Conservation (phyloP, 2,329 filamentous ascomycete species). For the Endothia cerciana region DNA sequence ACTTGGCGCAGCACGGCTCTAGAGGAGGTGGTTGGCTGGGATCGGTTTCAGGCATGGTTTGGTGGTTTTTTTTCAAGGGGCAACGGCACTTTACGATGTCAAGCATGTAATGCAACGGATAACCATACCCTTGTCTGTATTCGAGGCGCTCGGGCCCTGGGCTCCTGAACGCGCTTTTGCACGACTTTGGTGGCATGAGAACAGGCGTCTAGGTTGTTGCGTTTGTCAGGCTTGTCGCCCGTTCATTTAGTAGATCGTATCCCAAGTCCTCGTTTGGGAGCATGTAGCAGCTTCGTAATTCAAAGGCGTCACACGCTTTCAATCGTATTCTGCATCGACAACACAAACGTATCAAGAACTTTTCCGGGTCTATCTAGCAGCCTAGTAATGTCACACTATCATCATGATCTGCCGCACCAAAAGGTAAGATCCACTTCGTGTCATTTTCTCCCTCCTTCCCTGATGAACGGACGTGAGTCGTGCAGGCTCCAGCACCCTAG, state of each 20-base stretch:
- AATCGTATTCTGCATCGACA: not conserved
- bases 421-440: constrained; percentile 20
- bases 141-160: not conserved
- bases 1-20: not conserved
- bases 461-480: constrained; percentile 29
- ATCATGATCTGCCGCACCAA: constrained; percentile 20
- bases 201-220: not conserved
- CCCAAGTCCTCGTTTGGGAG: not conserved
- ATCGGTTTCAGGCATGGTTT: not conserved
- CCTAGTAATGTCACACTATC: constrained; percentile 18
- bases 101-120: not conserved
- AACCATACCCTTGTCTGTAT: not conserved
- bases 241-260: not conserved
- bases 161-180: not conserved
- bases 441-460: constrained; percentile 35
- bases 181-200: not conserved
- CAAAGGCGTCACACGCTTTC: not conserved
- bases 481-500: constrained; percentile 18
- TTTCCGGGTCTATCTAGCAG: constrained; percentile 29
- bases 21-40: not conserved
- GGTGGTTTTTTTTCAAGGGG: not conserved
- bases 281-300: not conserved
- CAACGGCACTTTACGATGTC: not conserved
- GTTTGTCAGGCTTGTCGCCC: not conserved
- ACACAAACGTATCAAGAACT: constrained; percentile 23